Percentiles rank a stretch among this genome's conserved stretches.
phyloP scores from a whole-genome alignment of 352 stramenopile genomes.

The Globisporangium yorkense region DNA sequence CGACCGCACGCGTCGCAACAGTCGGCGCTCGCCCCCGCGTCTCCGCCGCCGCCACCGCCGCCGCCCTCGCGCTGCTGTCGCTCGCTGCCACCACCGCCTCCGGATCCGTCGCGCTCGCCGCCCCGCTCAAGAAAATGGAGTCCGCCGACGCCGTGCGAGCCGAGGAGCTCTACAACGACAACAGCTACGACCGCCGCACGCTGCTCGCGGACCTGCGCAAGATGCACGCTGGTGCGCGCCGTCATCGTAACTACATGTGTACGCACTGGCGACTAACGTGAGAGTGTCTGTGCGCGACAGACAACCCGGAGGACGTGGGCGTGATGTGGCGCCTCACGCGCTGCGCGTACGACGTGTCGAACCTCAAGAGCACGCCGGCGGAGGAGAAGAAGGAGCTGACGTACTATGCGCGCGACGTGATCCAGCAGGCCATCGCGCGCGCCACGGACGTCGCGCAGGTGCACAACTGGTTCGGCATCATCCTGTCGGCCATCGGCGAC shows the following conservation, averaged over 20 bases:
- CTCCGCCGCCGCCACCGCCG: slow-evolving; percentile 10
- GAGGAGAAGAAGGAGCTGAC: slow-evolving; percentile 73
- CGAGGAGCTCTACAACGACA: slow-evolving; percentile 81
- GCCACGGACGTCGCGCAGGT: slow-evolving; percentile 55
- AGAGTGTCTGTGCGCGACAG: not conserved
- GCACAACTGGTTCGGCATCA: slow-evolving; percentile 86
- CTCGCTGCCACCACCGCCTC: slow-evolving; percentile 7
- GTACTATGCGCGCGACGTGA: slow-evolving; percentile 61
- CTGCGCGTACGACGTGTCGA: slow-evolving; percentile 58
- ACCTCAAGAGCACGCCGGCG: slow-evolving; percentile 38
- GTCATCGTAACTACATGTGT: too few species aligned
- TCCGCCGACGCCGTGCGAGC: slow-evolving; percentile 57
- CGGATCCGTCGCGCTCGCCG: slow-evolving; percentile 11
- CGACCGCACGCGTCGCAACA: slow-evolving; percentile 3
- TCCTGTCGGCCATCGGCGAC: slow-evolving; percentile 77
- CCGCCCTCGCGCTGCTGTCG: slow-evolving; percentile 19
- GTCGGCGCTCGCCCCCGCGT: too few species aligned
- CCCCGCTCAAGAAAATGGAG: slow-evolving; percentile 35
- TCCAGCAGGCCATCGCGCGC: slow-evolving; percentile 43
- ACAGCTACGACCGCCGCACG: slow-evolving; percentile 60
- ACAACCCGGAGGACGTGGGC: slow-evolving; percentile 47
- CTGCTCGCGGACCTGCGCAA: slow-evolving; percentile 58
- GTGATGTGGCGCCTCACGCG: slow-evolving; percentile 65
- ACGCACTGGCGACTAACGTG: too few species aligned
- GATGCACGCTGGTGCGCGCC: slow-evolving; percentile 30